Base-by-base conservation (phyloP, 441 rosid species). In the Jatropha podagrica region DNA sequence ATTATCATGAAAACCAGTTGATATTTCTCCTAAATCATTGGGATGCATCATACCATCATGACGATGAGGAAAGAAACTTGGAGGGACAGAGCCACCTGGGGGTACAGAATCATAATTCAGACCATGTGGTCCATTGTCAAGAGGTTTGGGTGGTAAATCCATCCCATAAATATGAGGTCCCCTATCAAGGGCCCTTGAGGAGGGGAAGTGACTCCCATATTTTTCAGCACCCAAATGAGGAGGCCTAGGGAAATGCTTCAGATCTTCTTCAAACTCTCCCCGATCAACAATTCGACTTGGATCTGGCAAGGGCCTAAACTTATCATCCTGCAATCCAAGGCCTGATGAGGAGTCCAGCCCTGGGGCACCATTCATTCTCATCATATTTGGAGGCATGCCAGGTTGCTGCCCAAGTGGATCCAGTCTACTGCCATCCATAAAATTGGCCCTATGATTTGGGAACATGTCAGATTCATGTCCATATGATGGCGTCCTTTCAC, bases 181-280 rank as follows among this genome's bases (percentile, higher is more conserved):
- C 77, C 82, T 77, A 71, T 84, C 90, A 74, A 87, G 67, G 20
- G 89, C 78, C 73, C 86, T 79, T 5, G 87, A 83, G 18, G 86
- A 81, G 70, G 83, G 38, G 66, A 86, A 79, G 72, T 76, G 74
- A 67, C 79, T 54, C 46, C 83, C 87, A 75, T 75, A 81, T 80
- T 83, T 82, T 7, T 86, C 89, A 64, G 62, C 63, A 67, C 85
- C 88, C 56, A 84, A 32, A 79, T 70, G 81, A 77, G 86, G 75
- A 71, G 88, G 76, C 81, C 84, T 79, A 44, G 89, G 79, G 27
- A 83, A 85, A 73, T 74, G 85, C 79, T 83, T 88, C 49, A 74
- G 73, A 80, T 88, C 88, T 51, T 84, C 88, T 48, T 90, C 89
- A 74, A 85, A 82, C 69, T 73, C 85, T 67, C 84, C 83, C 42